Conservation (phyloP, 1,284 basidiomycete genomes). For the Ganoderma multipileum region DNA sequence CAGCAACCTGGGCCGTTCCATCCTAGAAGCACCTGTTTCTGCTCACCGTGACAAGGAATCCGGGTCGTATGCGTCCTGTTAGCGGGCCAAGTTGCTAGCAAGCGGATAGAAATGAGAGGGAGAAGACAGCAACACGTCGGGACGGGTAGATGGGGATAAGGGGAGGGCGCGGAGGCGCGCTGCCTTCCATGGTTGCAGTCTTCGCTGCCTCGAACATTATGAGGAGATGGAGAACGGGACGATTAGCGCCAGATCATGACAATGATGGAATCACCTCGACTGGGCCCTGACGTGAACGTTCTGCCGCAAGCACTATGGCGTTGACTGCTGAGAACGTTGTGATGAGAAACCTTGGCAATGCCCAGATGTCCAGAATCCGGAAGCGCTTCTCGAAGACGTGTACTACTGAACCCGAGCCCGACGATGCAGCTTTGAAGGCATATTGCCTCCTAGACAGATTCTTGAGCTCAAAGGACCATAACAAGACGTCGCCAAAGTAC, state of each 20-base stretch:
- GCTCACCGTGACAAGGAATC: slow-evolving; percentile 2
- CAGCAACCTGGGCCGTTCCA: neutral
- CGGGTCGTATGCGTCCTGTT: neutral
- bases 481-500: neutral
- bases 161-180: slow-evolving; percentile 23
- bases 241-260: slow-evolving; percentile 31
- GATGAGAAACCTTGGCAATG: neutral
- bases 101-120: neutral
- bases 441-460: too few relatives aligned
- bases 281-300: neutral
- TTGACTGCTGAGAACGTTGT: neutral
- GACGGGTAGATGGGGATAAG: slow-evolving; percentile 1
- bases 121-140: neutral
- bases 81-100: neutral
- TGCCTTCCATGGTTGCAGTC: slow-evolving; percentile 23
- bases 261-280: slow-evolving; percentile 29
- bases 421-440: too few relatives aligned
- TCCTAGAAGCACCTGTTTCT: neutral
- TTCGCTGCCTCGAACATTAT: slow-evolving; percentile 25
- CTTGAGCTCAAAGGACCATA: neutral
- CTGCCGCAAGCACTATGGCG: neutral
- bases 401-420: too few relatives aligned
- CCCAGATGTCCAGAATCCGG: neutral
- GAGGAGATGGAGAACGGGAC: slow-evolving; percentile 27
- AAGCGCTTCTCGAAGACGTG: too few relatives aligned